Evolutionary conservation across 352 stramenopile species (phyloP).

Genomic region (Globisporangium acanthophoron): DNA sequence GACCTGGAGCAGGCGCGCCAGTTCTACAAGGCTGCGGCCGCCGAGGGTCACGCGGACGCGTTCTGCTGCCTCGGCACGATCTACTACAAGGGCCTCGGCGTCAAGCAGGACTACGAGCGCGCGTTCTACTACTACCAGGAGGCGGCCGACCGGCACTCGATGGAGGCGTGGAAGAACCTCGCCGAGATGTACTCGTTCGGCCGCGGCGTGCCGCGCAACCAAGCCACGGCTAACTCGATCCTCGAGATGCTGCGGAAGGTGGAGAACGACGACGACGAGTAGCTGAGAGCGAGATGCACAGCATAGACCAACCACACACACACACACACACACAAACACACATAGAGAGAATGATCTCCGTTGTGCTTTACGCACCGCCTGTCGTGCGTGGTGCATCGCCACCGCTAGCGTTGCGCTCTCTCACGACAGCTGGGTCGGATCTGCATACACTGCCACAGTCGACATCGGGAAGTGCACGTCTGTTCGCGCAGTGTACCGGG

Average conservation of each 20-base stretch:
- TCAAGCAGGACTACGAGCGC: slow-evolving; percentile 62
- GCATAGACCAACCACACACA: neutral
- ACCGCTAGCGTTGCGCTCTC: neutral
- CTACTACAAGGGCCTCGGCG: slow-evolving; percentile 73
- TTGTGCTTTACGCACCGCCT: neutral
- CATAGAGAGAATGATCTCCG: neutral
- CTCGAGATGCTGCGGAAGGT: slow-evolving; percentile 68
- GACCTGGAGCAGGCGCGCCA: slow-evolving; percentile 58
- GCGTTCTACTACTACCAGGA: slow-evolving; percentile 87
- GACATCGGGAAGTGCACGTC: slow-evolving; percentile 76
- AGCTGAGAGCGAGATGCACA: neutral
- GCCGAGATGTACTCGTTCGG: slow-evolving; percentile 83
- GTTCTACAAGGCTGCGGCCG: slow-evolving; percentile 69
- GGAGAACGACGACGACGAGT: slow-evolving; percentile 5
- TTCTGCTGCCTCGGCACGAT: slow-evolving; percentile 78
- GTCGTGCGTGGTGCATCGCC: neutral
- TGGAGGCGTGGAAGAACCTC: slow-evolving; percentile 86
- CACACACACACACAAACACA: neutral
- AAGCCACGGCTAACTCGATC: slow-evolving; percentile 76
- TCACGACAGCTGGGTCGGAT: slow-evolving; percentile 24
- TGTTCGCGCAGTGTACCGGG: slow-evolving; percentile 43
- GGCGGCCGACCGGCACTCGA: slow-evolving; percentile 74
- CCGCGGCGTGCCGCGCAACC: slow-evolving; percentile 68
- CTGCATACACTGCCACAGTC: slow-evolving; percentile 58
- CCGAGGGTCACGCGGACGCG: slow-evolving; percentile 61